These are phyloP conservation scores for Penicillium silybi DNA, from an alignment of 495 filamentous ascomycete genomes.

Conservation along the genomic window DNA sequence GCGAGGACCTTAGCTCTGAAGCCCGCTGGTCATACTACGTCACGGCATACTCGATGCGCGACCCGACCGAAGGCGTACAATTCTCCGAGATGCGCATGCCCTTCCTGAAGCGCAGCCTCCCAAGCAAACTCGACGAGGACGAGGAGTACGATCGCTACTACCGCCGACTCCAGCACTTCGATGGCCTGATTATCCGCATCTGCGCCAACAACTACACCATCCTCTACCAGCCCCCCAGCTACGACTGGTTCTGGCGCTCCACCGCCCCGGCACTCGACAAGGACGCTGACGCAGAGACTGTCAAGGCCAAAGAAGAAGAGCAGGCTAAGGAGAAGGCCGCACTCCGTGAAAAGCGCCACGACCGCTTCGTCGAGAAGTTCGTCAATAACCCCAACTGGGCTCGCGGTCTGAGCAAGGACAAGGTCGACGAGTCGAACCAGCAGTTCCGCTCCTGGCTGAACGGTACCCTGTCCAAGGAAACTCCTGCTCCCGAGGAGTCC, in stretches of 20 bases:
- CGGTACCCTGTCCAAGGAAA: constrained; percentile 25
- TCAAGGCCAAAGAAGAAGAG: constrained; percentile 39
- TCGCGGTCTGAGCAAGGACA: constrained; percentile 62
- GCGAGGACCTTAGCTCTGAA: constrained; percentile 52
- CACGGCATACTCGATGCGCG: constrained; percentile 79
- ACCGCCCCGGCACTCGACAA: constrained; percentile 16
- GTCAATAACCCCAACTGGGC: constrained; percentile 75
- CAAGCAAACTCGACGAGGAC: constrained; percentile 48
- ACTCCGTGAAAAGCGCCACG: constrained; percentile 52
- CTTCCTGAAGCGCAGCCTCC: constrained; percentile 72
- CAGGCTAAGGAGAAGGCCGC: constrained; percentile 39
- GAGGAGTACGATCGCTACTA: constrained; percentile 47
- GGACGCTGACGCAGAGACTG: constrained; percentile 20
- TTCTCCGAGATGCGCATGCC: constrained; percentile 60
- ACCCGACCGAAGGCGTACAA: constrained; percentile 81
- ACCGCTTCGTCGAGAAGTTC: constrained; percentile 66
- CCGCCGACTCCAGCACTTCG: constrained; percentile 58
- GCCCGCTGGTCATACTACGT: constrained; percentile 89
- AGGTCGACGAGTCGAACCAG: constrained; percentile 66
- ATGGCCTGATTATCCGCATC: constrained; percentile 74
- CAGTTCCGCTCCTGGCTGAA: constrained; percentile 50
- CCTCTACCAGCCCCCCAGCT: constrained; percentile 67
- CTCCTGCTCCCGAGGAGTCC: constrained; percentile 8
- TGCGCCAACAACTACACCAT: constrained; percentile 79
- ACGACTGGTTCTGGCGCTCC: constrained; percentile 55